Percentiles rank a stretch among this genome's conserved stretches.
These are phyloP conservation scores for Rhazya stricta DNA, from an alignment of 257 asterid species.

Conservation along the genomic window DNA sequence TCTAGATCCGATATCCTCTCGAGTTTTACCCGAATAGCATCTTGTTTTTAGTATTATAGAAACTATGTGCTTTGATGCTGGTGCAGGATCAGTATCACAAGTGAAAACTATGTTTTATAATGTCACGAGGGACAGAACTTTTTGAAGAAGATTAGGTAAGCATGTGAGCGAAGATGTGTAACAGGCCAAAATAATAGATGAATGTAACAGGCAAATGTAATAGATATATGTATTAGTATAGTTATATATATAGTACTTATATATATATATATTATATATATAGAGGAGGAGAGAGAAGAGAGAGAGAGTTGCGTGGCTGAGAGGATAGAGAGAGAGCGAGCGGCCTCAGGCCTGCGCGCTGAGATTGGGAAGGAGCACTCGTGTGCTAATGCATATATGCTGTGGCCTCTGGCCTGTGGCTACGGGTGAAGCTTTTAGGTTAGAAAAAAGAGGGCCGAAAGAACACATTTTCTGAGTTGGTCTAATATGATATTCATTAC, in stretches of 20 bases:
- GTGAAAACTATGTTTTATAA: slow-evolving; percentile 7
- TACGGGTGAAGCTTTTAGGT: slow-evolving; percentile 7
- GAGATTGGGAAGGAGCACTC: too few relatives aligned
- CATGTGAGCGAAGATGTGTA: slow-evolving; percentile 41
- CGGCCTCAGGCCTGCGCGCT: too few relatives aligned
- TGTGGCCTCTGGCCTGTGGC: slow-evolving; percentile 7
- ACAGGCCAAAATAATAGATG: slow-evolving; percentile 22
- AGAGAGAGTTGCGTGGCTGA: too few relatives aligned
- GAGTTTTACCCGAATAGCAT: too few relatives aligned
- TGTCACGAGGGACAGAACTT: slow-evolving; percentile 26
- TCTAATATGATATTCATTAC: neutral
- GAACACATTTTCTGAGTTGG: slow-evolving; percentile 1
- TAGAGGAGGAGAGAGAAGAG: neutral
- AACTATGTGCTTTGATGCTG: neutral
- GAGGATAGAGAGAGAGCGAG: too few relatives aligned
- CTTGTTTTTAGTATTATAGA: too few relatives aligned
- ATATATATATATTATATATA: neutral
- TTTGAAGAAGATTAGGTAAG: slow-evolving; percentile 34
- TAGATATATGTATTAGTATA: too few relatives aligned
- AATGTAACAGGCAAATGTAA: too few relatives aligned
- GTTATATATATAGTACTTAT: neutral
- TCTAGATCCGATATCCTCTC: too few relatives aligned
- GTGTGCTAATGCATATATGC: neutral
- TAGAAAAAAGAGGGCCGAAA: neutral
- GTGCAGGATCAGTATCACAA: slow-evolving; percentile 29